phyloP scores from a whole-genome alignment of 331 rosid species.

The Cydonia oblonga region DNA sequence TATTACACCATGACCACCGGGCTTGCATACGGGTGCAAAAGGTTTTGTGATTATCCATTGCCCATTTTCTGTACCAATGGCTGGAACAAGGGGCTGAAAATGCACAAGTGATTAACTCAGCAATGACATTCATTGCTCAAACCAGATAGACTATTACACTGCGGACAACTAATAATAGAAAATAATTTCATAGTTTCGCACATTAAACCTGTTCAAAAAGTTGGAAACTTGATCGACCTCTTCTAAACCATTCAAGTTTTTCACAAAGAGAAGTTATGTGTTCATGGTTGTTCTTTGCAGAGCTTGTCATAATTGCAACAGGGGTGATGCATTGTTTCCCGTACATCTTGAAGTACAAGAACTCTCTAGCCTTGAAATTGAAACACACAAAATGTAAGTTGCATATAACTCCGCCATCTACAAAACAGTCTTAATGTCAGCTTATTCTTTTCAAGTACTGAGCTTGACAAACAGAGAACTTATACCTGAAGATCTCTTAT shows the following conservation, averaged over 20 bases:
- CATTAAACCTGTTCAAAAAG: slow-evolving; percentile 85
- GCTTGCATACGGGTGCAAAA: slow-evolving; percentile 74
- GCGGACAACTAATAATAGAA: slow-evolving; percentile 2
- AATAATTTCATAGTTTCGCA: slow-evolving; percentile 8
- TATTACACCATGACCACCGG: slow-evolving; percentile 95
- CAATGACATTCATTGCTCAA: slow-evolving; percentile 9
- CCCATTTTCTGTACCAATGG: slow-evolving; percentile 77
- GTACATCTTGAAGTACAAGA: slow-evolving; percentile 79
- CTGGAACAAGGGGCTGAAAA: slow-evolving; percentile 93
- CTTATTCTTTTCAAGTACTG: slow-evolving; percentile 10
- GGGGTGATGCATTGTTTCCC: slow-evolving; percentile 87
- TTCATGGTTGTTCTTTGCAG: slow-evolving; percentile 86
- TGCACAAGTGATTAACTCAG: slow-evolving; percentile 23
- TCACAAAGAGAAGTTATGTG: slow-evolving; percentile 65
- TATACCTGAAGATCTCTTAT: slow-evolving; percentile 98
- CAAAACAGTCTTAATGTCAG: slow-evolving; percentile 9
- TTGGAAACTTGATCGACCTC: slow-evolving; percentile 91
- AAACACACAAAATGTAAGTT: slow-evolving; percentile 18
- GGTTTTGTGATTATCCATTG: slow-evolving; percentile 74
- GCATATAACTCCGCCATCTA: not conserved
- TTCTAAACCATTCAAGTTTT: slow-evolving; percentile 84
- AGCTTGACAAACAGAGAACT: slow-evolving; percentile 19
- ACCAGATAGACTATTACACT: slow-evolving; percentile 2
- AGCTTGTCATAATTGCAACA: slow-evolving; percentile 93
- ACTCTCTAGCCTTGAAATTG: slow-evolving; percentile 78